phyloP scores from a whole-genome alignment of 2,329 filamentous ascomycete genomes.

The Mycogone perniciosa region DNA sequence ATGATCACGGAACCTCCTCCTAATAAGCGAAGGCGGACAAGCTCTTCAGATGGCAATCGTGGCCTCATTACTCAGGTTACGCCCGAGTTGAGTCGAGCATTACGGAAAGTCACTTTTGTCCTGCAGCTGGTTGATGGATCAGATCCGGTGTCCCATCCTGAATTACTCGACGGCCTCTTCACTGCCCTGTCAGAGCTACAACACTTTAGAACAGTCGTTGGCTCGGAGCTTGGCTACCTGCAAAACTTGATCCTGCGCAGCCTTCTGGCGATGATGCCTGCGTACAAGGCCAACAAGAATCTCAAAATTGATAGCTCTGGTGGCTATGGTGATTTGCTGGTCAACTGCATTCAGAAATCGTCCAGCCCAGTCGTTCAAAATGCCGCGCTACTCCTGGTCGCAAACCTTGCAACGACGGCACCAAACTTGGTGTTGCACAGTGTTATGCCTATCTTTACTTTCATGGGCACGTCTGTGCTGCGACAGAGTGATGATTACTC shows the following conservation, averaged over 20 bases:
- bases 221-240: constrained; percentile 84
- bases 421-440: constrained; percentile 91
- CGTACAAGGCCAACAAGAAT: constrained; percentile 55
- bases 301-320: constrained; percentile 69
- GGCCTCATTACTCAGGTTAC: constrained; percentile 56
- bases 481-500: constrained; percentile 96
- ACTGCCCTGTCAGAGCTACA: constrained; percentile 80
- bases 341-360: constrained; percentile 89
- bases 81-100: constrained; percentile 57
- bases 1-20: constrained; percentile 66
- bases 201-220: constrained; percentile 71
- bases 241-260: constrained; percentile 79
- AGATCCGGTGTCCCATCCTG: constrained; percentile 64
- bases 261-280: constrained; percentile 76
- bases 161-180: constrained; percentile 75
- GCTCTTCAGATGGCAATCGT: constrained; percentile 60
- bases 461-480: constrained; percentile 88
- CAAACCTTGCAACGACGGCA: constrained; percentile 76
- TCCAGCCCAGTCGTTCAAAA: constrained; percentile 92
- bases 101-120: constrained; percentile 77
- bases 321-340: constrained; percentile 82
- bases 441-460: constrained; percentile 98
- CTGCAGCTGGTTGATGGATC: constrained; percentile 83
- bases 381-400: constrained; percentile 79
- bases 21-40: constrained; percentile 74